A percentile compares a stretch with the other conserved stretches of the same genome.
Evolutionary conservation across 495 filamentous ascomycete genomes (phyloP).

Genomic region (Aspergillus carlsbadensis): DNA sequence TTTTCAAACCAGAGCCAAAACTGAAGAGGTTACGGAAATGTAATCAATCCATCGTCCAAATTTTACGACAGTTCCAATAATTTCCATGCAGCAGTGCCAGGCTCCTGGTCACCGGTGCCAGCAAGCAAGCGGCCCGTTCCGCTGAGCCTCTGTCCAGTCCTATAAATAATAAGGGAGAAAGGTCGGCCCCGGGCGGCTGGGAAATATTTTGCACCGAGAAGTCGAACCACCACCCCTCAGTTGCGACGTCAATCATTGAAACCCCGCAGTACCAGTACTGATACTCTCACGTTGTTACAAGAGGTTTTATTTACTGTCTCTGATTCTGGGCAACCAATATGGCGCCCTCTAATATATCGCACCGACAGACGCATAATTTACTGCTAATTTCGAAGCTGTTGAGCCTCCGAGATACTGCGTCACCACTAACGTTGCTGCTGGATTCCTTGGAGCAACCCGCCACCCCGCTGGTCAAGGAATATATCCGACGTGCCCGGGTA

Average conservation of each 20-base stretch:
- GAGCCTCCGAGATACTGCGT: conserved; percentile 71
- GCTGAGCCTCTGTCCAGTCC: conserved; percentile 10
- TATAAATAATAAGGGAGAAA: too few relatives aligned
- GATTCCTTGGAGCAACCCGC: conserved; percentile 85
- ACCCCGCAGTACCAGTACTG: conserved; percentile 23
- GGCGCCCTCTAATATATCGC: conserved; percentile 50
- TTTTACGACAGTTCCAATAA: too few relatives aligned
- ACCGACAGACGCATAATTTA: conserved; percentile 81
- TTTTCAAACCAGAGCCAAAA: too few relatives aligned
- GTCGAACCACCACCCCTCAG: conserved; percentile 24
- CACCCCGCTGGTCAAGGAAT: conserved; percentile 67
- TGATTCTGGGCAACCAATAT: conserved; percentile 19
- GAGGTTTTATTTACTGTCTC: background rate
- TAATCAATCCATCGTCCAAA: too few relatives aligned
- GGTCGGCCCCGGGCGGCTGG: too few relatives aligned
- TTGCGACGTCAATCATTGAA: background rate
- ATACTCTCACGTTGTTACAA: background rate
- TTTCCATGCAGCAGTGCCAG: too few relatives aligned
- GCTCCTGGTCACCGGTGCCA: too few relatives aligned
- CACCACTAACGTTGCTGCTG: conserved; percentile 81
- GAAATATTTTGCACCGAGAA: conserved; percentile 23
- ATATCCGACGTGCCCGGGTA: conserved; percentile 73
- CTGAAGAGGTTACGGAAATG: too few relatives aligned
- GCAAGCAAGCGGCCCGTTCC: conserved; percentile 11
- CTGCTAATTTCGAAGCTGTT: conserved; percentile 84